Evolutionary conservation across 2,329 filamentous ascomycete species (phyloP), one percentile per base, ranked within the genome.

Genomic region (Colletotrichum sansevieriae): DNA sequence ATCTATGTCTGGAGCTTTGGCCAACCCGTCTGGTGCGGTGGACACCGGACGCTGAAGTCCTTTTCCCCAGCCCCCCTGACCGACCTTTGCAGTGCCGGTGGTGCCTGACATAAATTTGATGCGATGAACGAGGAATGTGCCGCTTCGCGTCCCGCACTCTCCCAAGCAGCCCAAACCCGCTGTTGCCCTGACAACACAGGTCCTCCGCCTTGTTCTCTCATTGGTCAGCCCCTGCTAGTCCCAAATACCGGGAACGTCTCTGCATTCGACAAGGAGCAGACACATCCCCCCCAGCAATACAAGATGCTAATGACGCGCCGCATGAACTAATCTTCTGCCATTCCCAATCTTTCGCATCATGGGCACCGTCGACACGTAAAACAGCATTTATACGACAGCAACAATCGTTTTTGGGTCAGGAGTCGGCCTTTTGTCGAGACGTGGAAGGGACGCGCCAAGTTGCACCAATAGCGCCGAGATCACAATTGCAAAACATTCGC

Each of bases 361-460:
- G 79, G 77, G 71, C 76, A 72, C 71, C 72, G 75, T 75, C 72
- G 76, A 81, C 80, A 78, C 80, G 80, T 83, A 79, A 72, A 79
- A 73, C 72, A 81, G 79, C 72, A 59, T 71, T 76, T 78, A 78
- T 58, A 71, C 65, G 67, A 70, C 59, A 51, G 58, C 57, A 73
- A 70, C 61, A 65, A 71, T 69, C 68, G 41, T 39, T 68, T 66
- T 63, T 37, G n/a, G 10, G 49, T 49, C 56, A 49, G 43, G 20
- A 55, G 63, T 55, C 49, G 66, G 18, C 29, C 51, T 47, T 39
- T 55, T 25, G 29, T 35, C n/a, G 49, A 65, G 65, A 66, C 62
- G 55, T 69, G 62, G 55, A 69, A 54, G 52, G 63, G 33, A 66
- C 62, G 63, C 67, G 64, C 33, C 51, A 25, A 52, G 25, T 29